These are phyloP conservation scores for Spathaspora boniae DNA, from an alignment of 805 yeast genomes.

Conservation along the genomic window DNA sequence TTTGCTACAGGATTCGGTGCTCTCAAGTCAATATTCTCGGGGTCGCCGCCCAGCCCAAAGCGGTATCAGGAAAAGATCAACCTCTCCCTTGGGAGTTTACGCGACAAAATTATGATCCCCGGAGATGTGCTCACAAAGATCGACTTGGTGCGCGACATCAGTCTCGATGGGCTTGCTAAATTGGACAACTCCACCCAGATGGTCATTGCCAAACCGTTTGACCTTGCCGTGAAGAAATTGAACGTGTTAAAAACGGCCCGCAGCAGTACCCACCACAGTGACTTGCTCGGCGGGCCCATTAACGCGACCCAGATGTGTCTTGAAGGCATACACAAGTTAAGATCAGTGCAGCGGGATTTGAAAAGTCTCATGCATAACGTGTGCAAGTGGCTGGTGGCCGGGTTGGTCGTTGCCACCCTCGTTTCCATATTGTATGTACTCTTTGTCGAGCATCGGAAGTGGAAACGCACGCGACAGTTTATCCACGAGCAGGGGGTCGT, in stretches of 20 bases:
- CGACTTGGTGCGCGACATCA: constrained; percentile 39
- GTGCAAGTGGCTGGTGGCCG: constrained; percentile 36
- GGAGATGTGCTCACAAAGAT: constrained; percentile 57
- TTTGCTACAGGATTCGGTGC: constrained; percentile 30
- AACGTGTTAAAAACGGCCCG: constrained; percentile 15
- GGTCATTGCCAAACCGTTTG: constrained; percentile 60
- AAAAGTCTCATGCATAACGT: constrained; percentile 28
- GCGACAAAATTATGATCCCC: constrained; percentile 58
- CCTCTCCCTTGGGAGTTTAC: constrained; percentile 53
- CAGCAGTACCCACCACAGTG: constrained; percentile 11
- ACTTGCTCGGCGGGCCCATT: constrained; percentile 3
- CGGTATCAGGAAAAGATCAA: constrained; percentile 47
- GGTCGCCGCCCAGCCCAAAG: neutral
- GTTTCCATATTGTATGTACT: constrained; percentile 40
- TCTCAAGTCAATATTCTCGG: constrained; percentile 10
- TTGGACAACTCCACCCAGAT: constrained; percentile 57
- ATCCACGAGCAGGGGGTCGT: constrained; percentile 37
- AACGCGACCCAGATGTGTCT: constrained; percentile 5
- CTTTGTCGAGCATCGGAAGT: constrained; percentile 40
- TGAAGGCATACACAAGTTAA: constrained; percentile 23
- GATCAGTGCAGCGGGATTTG: constrained; percentile 28
- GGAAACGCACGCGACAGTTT: constrained; percentile 32
- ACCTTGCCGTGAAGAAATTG: constrained; percentile 39
- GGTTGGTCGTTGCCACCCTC: constrained; percentile 30
- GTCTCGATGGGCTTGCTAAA: constrained; percentile 63